Conservation (phyloP, 2,329 filamentous ascomycete species). For the Neonectria sp. region DNA sequence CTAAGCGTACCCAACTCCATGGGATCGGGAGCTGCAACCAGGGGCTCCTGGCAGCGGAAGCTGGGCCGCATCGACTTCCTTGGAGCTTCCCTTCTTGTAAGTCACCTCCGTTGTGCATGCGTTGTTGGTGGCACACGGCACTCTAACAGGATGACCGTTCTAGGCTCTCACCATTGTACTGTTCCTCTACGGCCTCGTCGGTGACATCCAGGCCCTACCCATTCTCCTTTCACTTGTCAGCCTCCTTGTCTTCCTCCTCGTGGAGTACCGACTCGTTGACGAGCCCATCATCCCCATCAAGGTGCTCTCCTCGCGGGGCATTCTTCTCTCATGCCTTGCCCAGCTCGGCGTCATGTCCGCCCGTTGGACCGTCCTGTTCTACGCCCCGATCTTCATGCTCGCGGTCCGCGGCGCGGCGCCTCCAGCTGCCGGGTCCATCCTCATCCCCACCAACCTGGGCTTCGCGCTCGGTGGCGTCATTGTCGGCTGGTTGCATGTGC, state of each 20-base stretch:
- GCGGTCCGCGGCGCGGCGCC: constrained; percentile 80
- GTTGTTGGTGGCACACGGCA: neutral
- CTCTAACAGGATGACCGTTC: constrained; percentile 20
- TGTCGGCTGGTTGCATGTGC: constrained; percentile 83
- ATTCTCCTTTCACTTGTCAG: constrained; percentile 71
- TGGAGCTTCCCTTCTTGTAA: constrained; percentile 77
- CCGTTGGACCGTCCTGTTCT: constrained; percentile 86
- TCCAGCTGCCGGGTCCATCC: constrained; percentile 79
- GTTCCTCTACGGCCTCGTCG: constrained; percentile 80
- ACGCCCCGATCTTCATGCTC: constrained; percentile 84
- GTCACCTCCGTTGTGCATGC: constrained; percentile 34
- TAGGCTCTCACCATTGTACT: constrained; percentile 77
- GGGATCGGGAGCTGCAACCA: constrained; percentile 26
- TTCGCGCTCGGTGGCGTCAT: constrained; percentile 82
- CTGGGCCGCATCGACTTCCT: constrained; percentile 81
- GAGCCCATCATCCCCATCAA: constrained; percentile 84
- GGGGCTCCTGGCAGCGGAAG: constrained; percentile 62
- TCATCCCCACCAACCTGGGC: constrained; percentile 86
- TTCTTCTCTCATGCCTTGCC: constrained; percentile 80
- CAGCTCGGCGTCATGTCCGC: constrained; percentile 86
- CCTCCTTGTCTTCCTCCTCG: constrained; percentile 69
- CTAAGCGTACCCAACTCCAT: constrained; percentile 71
- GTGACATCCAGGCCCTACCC: constrained; percentile 71
- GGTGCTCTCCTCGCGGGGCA: constrained; percentile 78
- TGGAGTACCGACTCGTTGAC: constrained; percentile 74